Percentiles rank a stretch among this genome's conserved stretches.
Evolutionary conservation across 2,329 filamentous ascomycete species (phyloP).

Genomic region (Eurotiales sp.): DNA sequence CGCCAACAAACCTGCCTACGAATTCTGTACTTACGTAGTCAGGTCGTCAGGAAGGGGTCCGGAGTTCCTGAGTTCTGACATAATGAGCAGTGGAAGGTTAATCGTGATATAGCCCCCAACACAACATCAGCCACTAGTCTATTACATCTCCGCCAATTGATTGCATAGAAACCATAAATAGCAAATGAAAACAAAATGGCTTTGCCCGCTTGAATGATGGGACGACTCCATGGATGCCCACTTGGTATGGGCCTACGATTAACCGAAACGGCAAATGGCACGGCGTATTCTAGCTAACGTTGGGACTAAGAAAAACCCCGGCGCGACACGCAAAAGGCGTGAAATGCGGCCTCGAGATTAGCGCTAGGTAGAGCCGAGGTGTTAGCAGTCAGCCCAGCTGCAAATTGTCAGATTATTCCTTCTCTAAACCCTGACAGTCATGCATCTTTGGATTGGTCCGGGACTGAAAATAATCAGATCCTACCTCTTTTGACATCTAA

Average conservation of each 20-base stretch:
- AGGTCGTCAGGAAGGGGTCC: too few relatives aligned
- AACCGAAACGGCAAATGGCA: slow-evolving; percentile 1
- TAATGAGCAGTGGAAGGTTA: neutral
- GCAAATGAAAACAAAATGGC: neutral
- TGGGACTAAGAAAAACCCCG: slow-evolving; percentile 1
- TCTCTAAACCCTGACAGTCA: slow-evolving; percentile 25
- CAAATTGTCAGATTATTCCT: slow-evolving; percentile 14
- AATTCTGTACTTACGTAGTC: neutral
- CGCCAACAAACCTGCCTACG: neutral
- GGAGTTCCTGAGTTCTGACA: neutral
- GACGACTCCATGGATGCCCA: neutral
- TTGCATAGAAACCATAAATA: neutral
- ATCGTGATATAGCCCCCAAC: neutral
- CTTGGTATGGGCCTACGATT: neutral
- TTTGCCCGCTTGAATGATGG: neutral
- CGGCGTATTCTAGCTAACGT: neutral
- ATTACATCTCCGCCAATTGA: too few relatives aligned
- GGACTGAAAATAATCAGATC: slow-evolving; percentile 39
- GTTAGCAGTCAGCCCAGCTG: neutral
- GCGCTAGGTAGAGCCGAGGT: slow-evolving; percentile 3
- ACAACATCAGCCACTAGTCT: neutral
- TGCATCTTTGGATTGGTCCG: slow-evolving; percentile 47
- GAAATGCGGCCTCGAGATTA: too few relatives aligned
- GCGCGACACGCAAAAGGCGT: neutral
- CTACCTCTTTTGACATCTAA: neutral